These are phyloP conservation scores for Creolimax fragrantissima DNA, from an alignment of 78 protist species.

Conservation along the genomic window DNA sequence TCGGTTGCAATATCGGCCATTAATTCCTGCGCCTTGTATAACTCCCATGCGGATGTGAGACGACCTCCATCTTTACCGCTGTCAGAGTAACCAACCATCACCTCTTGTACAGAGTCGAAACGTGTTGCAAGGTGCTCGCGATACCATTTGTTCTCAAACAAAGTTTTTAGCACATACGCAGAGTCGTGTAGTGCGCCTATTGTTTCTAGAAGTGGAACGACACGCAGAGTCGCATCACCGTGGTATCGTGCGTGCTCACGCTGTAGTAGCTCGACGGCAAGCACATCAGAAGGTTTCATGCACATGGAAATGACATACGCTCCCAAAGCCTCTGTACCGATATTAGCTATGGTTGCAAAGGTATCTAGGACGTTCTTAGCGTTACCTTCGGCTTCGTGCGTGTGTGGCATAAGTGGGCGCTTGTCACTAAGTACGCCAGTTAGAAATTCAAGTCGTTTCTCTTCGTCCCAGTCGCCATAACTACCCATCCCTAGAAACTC, in stretches of 20 bases:
- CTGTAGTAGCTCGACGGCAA: constrained; percentile 56
- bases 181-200: not conserved
- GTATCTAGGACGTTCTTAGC: not conserved
- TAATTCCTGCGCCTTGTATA: constrained; percentile 47
- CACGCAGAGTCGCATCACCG: constrained; percentile 33
- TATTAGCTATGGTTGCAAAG: not conserved
- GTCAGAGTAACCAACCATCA: constrained; percentile 73
- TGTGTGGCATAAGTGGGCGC: constrained; percentile 32
- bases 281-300: constrained; percentile 47
- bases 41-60: constrained; percentile 45
- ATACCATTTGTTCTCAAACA: not conserved
- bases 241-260: constrained; percentile 24
- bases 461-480: constrained; percentile 38
- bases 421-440: not conserved
- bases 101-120: constrained; percentile 37
- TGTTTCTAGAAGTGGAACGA: constrained; percentile 66
- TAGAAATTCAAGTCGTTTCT: not conserved
- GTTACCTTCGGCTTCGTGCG: not conserved
- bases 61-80: constrained; percentile 58
- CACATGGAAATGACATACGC: constrained; percentile 68
- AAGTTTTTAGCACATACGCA: not conserved
- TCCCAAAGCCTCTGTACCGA: constrained; percentile 40
- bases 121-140: constrained; percentile 9
- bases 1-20: not conserved
- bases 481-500: constrained; percentile 43